phyloP scores from a whole-genome alignment of 2,329 filamentous ascomycete genomes.

The Raffaelea arxii region DNA sequence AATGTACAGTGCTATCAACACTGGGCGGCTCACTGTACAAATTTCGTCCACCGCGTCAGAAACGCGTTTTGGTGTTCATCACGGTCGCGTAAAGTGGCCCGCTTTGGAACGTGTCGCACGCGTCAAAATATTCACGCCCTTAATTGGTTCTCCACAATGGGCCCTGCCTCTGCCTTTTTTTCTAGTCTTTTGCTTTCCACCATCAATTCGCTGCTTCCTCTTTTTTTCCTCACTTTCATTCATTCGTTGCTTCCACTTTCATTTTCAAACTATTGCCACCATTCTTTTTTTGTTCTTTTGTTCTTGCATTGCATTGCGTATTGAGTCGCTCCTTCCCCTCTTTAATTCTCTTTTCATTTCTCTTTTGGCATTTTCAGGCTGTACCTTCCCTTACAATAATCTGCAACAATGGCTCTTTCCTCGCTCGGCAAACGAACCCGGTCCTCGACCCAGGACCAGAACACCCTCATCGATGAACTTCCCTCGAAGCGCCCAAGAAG shows the following conservation, averaged over 20 bases:
- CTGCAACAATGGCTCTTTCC: conserved; percentile 4
- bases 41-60: too few species aligned
- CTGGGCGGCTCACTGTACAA: too few species aligned
- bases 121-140: too few species aligned
- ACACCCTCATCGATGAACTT: conserved; percentile 13
- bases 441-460: background rate
- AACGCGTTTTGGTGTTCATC: too few species aligned
- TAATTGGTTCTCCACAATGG: too few species aligned
- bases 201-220: too few species aligned
- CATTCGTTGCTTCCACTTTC: background rate
- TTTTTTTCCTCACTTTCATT: background rate
- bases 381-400: background rate
- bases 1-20: too few species aligned
- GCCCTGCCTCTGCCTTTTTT: background rate
- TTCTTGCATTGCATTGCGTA: background rate
- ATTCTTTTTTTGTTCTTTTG: background rate
- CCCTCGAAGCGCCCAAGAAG: conserved; percentile 38
- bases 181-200: too few species aligned
- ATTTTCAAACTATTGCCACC: background rate
- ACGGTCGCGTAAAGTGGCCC: background rate
- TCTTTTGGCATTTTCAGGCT: background rate
- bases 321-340: too few species aligned
- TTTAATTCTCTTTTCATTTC: background rate
- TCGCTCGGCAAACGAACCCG: conserved; percentile 10
- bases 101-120: too few species aligned